Conservation (phyloP, 495 filamentous ascomycete species). For the Tuber borchii region DNA sequence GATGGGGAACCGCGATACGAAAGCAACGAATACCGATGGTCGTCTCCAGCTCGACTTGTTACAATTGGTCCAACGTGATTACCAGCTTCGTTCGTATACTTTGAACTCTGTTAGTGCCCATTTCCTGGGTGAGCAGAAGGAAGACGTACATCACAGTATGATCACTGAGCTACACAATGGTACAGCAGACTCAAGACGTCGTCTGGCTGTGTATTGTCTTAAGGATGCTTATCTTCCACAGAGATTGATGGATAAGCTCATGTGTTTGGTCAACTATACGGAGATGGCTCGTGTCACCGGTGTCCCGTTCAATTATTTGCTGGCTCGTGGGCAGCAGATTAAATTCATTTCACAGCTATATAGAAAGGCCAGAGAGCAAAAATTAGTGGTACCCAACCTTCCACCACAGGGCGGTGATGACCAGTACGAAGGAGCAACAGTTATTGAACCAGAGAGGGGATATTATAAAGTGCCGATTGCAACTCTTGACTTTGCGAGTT, state of each 20-base stretch:
- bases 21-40: slow-evolving; percentile 87
- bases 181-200: slow-evolving; percentile 79
- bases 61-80: slow-evolving; percentile 86
- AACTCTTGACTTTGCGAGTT: slow-evolving; percentile 95
- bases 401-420: slow-evolving; percentile 58
- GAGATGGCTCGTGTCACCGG: slow-evolving; percentile 99
- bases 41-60: slow-evolving; percentile 88
- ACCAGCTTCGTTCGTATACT: slow-evolving; percentile 93
- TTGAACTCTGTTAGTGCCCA: slow-evolving; percentile 96
- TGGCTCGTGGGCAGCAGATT: slow-evolving; percentile 89
- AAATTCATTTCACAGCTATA: slow-evolving; percentile 97
- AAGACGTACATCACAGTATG: slow-evolving; percentile 98
- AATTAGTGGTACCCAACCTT: slow-evolving; percentile 86
- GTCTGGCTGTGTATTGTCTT: slow-evolving; percentile 90
- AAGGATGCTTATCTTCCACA: slow-evolving; percentile 98
- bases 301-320: slow-evolving; percentile 91
- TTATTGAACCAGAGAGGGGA: slow-evolving; percentile 88
- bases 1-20: slow-evolving; percentile 94
- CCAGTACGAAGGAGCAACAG: slow-evolving; percentile 95
- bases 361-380: slow-evolving; percentile 84
- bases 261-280: slow-evolving; percentile 94
- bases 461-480: slow-evolving; percentile 93
- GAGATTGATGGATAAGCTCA: slow-evolving; percentile 91
- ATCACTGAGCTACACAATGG: slow-evolving; percentile 97
- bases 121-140: slow-evolving; percentile 95